Base-by-base conservation (phyloP, 1,139 yeast genomes). In the Kurtzmaniella natalensis region DNA sequence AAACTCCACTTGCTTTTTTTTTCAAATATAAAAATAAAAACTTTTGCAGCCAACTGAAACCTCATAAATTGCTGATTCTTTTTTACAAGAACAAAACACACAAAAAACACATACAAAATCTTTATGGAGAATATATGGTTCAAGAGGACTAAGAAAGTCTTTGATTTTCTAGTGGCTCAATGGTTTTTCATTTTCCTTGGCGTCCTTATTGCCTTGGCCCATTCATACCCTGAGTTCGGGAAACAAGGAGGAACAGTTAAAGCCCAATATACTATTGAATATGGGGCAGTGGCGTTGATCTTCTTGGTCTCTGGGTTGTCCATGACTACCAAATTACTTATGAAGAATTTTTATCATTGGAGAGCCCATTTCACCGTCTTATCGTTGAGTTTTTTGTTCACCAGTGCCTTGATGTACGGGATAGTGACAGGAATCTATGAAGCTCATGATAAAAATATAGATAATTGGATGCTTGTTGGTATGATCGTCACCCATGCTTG, bases 261-360 rank as follows among this genome's bases (percentile, higher is more conserved):
- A 41, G 88, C 81, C 3, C 76, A 87, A 52, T 86, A 84, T 50
- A 62, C 85, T 28, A 83, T 88, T 30, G 82, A 82, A 14, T 88
- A 87, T 51, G 88, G 89, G 25, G 94, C 94, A 0, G 95, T 87
- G 11, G 95, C 94, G 0, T 61, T 85, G 30, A 86, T 87, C 40
- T 87, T 88, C 59, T 64, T 88, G 30, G 75, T 85, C 23, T 79
- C 88, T 33, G 96, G 96, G 0, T 57, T 87, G 22, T 76, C 88
- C 18, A 86, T 87, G 79, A 64, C 77, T 21, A 74, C 94, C 0
- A 67, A 61, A 32, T 76, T 75, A 30, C 62, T 88, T 33, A 40
- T 75, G 50, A 63, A 61, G 18, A 84, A 84, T 57, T 64, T 80
- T 56, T 60, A 70, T 1, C 76, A 84, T 48, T 85, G 94, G 92